phyloP scores from a whole-genome alignment of 2,329 filamentous ascomycete species.

The Penicillium psychrosexuale region DNA sequence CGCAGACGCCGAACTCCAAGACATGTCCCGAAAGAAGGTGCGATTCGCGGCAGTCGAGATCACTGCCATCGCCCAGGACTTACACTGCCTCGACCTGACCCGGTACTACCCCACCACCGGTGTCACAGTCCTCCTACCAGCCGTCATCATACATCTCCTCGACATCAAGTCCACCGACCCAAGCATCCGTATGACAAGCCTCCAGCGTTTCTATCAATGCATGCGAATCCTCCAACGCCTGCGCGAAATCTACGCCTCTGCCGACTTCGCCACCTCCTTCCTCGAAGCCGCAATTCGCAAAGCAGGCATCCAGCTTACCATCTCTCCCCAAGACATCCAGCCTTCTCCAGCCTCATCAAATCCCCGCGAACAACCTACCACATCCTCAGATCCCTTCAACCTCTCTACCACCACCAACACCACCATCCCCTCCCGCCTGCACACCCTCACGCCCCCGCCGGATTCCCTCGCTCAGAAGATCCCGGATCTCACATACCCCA shows the following conservation, averaged over 20 bases:
- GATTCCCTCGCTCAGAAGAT: constrained; percentile 41
- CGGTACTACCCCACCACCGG: constrained; percentile 82
- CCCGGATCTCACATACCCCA: constrained; percentile 39
- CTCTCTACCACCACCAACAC: constrained; percentile 4
- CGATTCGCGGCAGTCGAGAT: constrained; percentile 81
- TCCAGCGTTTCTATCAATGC: constrained; percentile 82
- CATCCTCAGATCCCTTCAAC: constrained; percentile 18
- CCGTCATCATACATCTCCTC: constrained; percentile 88
- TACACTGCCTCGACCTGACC: constrained; percentile 70
- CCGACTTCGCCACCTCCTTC: constrained; percentile 94
- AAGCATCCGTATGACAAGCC: constrained; percentile 67
- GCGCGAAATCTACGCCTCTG: constrained; percentile 84
- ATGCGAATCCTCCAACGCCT: constrained; percentile 88
- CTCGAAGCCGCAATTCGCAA: constrained; percentile 89
- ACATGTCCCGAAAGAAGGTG: constrained; percentile 77
- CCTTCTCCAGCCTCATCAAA: constrained; percentile 15
- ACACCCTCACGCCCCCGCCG: constrained; percentile 42
- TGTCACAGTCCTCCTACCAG: constrained; percentile 84
- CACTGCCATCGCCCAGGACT: constrained; percentile 74
- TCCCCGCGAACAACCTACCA: constrained; percentile 10
- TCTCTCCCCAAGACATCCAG: constrained; percentile 38
- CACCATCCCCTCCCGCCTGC: constrained; percentile 20
- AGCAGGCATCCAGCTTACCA: constrained; percentile 70
- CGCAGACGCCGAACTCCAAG: constrained; percentile 67
- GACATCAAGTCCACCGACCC: constrained; percentile 83